A percentile compares a stretch with the other conserved stretches of the same genome.
These are phyloP conservation scores for Corchorus capsularis DNA, from an alignment of 345 rosid species.

Conservation along the genomic window DNA sequence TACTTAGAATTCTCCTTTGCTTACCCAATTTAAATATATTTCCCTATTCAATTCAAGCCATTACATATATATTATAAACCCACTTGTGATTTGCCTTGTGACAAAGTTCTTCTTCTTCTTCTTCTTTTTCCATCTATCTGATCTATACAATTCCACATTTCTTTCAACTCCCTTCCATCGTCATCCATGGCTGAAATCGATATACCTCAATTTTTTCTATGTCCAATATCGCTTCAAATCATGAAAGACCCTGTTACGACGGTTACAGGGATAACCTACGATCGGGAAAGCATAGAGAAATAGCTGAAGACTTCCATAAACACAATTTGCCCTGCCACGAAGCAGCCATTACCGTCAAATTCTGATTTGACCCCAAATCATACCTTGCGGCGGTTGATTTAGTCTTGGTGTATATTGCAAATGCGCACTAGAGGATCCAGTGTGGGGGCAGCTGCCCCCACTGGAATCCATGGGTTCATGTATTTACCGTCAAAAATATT, in stretches of 20 bases:
- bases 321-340: conserved; percentile 52
- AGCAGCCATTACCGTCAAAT: conserved; percentile 44
- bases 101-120: neutral
- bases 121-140: neutral
- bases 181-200: conserved; percentile 41
- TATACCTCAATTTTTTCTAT: conserved; percentile 52
- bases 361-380: conserved; percentile 53
- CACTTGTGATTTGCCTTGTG: neutral
- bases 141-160: neutral
- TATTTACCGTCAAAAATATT: too few species aligned
- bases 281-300: conserved; percentile 56
- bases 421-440: too few species aligned
- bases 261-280: conserved; percentile 61
- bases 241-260: conserved; percentile 69
- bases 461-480: too few species aligned
- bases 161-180: too few species aligned
- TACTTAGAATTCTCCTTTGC: neutral
- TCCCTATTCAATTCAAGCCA: too few species aligned
- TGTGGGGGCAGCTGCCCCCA: too few species aligned
- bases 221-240: conserved; percentile 64
- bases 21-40: neutral
- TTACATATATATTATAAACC: neutral
- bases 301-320: conserved; percentile 40
- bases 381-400: conserved; percentile 51
- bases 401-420: conserved; percentile 59